Evolutionary conservation across 2,329 filamentous ascomycete genomes (phyloP), one percentile per base, ranked within the genome.

Genomic region (Diaporthe sp.): DNA sequence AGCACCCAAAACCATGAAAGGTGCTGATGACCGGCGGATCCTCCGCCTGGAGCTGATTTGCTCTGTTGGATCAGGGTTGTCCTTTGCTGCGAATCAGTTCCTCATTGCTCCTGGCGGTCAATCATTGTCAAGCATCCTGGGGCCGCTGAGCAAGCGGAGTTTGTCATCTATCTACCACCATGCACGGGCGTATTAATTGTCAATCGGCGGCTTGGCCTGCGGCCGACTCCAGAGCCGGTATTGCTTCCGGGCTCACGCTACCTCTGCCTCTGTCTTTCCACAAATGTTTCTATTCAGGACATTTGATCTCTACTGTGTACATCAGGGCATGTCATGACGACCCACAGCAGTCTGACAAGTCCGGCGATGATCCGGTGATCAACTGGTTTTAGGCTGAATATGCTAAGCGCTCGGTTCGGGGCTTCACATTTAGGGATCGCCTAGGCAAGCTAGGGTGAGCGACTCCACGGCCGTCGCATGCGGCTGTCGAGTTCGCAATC

Each of bases 1-100:
- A 71, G 70, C 70, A 63, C 70, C 37, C 53, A 53, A 63, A 63
- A 50, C 70, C 56, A 53, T 70, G n/a, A 10, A 63, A 15, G 37
- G 37, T 53, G 19, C 32, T 59, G 55, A 59, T 50, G 44, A 53
- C 32, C 19, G n/a, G 50, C 30, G 22, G 25, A 39, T 42, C 44
- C 56, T 12, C 35, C 32, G 30, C 13, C n/a, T n/a, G 27, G 22
- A 53, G 32, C 32, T 71, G 19, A 30, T 71, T 63, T 53, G 56
- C 44, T 17, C 39, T 61, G 9, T 30, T 50, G 30, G 13, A 50
- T 30, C 44, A 51, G 30, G 44, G 27, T 37, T 51, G 22, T n/a
- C 5, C 47, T 32, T 22, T 51, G 32, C 42, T 30, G n/a, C 35
- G 42, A 71, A 61, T 47, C 19, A 27, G 22, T 71, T 59, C 42